Evolutionary conservation across 1,284 basidiomycete genomes (phyloP).

Genomic region (Cutaneotrichosporon mucoides): DNA sequence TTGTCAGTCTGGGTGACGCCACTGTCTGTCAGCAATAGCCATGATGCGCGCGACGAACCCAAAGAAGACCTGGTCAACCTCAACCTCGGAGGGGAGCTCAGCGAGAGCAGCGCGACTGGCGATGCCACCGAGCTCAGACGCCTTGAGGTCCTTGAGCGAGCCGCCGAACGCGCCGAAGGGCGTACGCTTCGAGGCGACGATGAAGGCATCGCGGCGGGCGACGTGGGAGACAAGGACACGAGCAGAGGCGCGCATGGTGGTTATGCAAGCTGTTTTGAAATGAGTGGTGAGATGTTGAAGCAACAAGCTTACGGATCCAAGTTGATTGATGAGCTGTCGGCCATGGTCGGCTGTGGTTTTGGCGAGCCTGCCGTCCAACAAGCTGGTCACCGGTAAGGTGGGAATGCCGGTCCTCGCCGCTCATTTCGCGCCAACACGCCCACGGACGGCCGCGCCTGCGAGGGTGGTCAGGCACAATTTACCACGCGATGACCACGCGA

Average conservation of each 20-base stretch:
- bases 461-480: no score
- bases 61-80: constrained; percentile 53
- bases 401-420: not conserved
- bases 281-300: not conserved
- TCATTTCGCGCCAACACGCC: not conserved
- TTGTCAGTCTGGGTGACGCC: constrained; percentile 51
- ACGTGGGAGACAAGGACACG: constrained; percentile 12
- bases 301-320: not conserved
- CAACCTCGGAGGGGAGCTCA: constrained; percentile 48
- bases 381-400: not conserved
- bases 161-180: constrained; percentile 57
- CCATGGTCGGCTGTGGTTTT: not conserved
- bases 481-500: no score
- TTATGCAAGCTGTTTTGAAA: not conserved
- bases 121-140: constrained; percentile 53
- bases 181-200: constrained; percentile 50
- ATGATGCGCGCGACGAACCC: constrained; percentile 38
- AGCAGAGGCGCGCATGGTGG: constrained; percentile 10
- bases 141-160: constrained; percentile 50
- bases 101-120: constrained; percentile 55
- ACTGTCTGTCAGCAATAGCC: constrained; percentile 24
- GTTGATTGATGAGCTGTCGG: no score
- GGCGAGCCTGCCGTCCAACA: not conserved
- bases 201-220: constrained; percentile 33
- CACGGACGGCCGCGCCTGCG: no score